Conservation (phyloP, 768 basidiomycete species). For the Lactarius trivialis region DNA sequence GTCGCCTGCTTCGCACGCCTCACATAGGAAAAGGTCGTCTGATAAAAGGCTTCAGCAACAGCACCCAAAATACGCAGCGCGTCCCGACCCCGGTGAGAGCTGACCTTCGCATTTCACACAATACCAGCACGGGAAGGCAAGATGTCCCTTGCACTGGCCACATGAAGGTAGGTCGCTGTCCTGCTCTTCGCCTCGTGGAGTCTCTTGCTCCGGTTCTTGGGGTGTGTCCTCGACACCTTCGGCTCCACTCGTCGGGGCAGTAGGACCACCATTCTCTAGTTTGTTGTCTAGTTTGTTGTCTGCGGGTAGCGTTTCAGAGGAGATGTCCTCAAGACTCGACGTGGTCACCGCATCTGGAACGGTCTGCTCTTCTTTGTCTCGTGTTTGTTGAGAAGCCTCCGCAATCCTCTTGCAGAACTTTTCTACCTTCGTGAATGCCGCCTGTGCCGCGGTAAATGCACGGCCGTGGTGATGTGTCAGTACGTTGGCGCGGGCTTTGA, state of each 20-base stretch:
- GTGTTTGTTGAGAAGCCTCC: not conserved
- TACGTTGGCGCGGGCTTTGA: slow-evolving; percentile 26
- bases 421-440: slow-evolving; percentile 4
- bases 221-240: not conserved
- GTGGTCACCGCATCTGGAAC: not conserved
- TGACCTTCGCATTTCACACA: slow-evolving; percentile 3
- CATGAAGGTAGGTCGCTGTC: slow-evolving; percentile 24
- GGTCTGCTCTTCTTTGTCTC: not conserved
- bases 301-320: not conserved
- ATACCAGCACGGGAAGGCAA: slow-evolving; percentile 6
- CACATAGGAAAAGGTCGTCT: slow-evolving; percentile 18
- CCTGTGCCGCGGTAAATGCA: not conserved
- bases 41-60: not conserved
- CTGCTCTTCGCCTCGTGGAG: not conserved
- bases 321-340: not conserved
- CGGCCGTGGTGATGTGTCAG: not conserved
- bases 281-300: not conserved
- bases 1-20: slow-evolving; percentile 18
- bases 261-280: too few species aligned
- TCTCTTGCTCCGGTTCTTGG: not conserved
- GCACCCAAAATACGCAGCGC: not conserved
- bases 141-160: slow-evolving; percentile 23
- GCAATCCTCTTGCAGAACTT: not conserved
- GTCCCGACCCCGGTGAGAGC: not conserved
- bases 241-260: not conserved